These are phyloP conservation scores for Tolypocladium tundrense DNA, from an alignment of 2,329 filamentous ascomycete genomes.

Conservation along the genomic window DNA sequence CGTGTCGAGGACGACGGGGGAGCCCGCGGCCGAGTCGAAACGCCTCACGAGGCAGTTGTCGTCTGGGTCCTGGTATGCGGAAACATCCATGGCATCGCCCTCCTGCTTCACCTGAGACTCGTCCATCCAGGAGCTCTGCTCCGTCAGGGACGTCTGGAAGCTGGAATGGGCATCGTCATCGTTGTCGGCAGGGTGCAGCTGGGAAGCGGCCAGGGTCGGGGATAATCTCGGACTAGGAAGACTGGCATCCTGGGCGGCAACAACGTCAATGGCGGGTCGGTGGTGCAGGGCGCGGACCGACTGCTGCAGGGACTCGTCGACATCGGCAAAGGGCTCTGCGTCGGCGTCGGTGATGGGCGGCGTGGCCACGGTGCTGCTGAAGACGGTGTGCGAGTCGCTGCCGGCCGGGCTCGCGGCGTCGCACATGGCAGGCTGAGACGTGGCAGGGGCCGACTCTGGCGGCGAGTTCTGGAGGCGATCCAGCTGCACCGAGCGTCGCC, in stretches of 20 bases:
- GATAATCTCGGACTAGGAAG: slow-evolving; percentile 91
- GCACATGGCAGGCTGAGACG: slow-evolving; percentile 23
- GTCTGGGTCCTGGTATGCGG: slow-evolving; percentile 6
- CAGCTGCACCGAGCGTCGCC: slow-evolving; percentile 28
- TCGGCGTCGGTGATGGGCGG: slow-evolving; percentile 68
- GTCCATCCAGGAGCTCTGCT: slow-evolving; percentile 23
- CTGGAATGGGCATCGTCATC: slow-evolving; percentile 26
- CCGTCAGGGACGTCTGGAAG: slow-evolving; percentile 19
- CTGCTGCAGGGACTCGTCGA: slow-evolving; percentile 36
- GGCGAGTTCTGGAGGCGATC: slow-evolving; percentile 31
- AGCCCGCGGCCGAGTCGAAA: neutral
- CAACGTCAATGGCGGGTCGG: slow-evolving; percentile 52
- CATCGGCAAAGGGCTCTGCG: slow-evolving; percentile 46
- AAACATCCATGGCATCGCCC: slow-evolving; percentile 9
- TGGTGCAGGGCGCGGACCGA: slow-evolving; percentile 36
- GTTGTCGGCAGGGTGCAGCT: slow-evolving; percentile 36
- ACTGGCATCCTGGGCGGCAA: slow-evolving; percentile 76
- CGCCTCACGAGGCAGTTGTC: slow-evolving; percentile 6
- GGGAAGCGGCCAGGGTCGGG: slow-evolving; percentile 70
- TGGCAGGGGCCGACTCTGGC: slow-evolving; percentile 31
- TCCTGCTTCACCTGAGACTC: slow-evolving; percentile 29
- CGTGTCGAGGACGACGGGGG: slow-evolving; percentile 58
- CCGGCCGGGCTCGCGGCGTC: slow-evolving; percentile 41
- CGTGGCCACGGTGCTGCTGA: slow-evolving; percentile 57
- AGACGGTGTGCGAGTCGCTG: slow-evolving; percentile 48